These are phyloP conservation scores for Aspergillus nanangensis DNA, from an alignment of 495 filamentous ascomycete species.

Conservation along the genomic window DNA sequence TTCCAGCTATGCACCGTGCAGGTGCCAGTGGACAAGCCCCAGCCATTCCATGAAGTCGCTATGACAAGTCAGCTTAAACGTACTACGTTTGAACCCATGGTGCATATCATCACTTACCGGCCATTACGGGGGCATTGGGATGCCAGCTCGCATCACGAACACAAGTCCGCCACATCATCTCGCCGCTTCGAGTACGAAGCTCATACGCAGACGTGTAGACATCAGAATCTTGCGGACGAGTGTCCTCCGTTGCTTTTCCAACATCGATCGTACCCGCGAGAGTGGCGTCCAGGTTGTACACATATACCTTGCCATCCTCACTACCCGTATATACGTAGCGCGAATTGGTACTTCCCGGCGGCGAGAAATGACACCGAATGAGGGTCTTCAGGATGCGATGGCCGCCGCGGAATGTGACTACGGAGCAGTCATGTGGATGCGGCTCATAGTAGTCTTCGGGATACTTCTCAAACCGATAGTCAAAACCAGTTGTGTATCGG, in stretches of 20 bases:
- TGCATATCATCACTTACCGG: constrained; percentile 53
- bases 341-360: constrained; percentile 80
- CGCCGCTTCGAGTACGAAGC: constrained; percentile 25
- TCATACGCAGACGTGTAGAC: constrained; percentile 33
- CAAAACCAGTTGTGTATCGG: constrained; percentile 65
- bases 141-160: constrained; percentile 96
- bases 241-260: constrained; percentile 54
- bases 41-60: constrained; percentile 82
- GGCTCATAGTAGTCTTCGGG: constrained; percentile 62
- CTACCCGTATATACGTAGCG: constrained; percentile 91
- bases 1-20: constrained; percentile 76
- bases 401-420: constrained; percentile 90
- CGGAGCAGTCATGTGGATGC: constrained; percentile 82
- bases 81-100: not conserved
- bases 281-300: constrained; percentile 94
- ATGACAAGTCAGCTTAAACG: constrained; percentile 12
- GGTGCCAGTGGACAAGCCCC: constrained; percentile 62
- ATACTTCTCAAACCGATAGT: constrained; percentile 77
- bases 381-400: constrained; percentile 84
- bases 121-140: constrained; percentile 81
- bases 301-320: constrained; percentile 79
- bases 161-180: constrained; percentile 65
- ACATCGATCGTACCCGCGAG: constrained; percentile 79
- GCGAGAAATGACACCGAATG: constrained; percentile 95
- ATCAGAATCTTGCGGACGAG: constrained; percentile 50